Conservation (phyloP, 108 stramenopile species). For the Cyclotella sp. region DNA sequence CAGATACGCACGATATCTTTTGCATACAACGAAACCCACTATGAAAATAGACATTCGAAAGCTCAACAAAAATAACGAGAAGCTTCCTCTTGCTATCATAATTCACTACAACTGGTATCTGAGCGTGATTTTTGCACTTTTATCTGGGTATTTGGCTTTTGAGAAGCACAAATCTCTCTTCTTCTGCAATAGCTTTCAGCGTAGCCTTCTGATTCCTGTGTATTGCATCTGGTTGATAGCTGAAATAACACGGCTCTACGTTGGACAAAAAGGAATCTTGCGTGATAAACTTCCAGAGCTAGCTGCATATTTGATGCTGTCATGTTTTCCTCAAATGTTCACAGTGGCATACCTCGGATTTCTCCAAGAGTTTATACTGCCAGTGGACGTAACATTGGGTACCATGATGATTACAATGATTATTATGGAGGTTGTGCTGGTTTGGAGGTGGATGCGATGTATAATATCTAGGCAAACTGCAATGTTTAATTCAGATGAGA, state of each 20-base stretch:
- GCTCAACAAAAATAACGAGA: constrained; percentile 32
- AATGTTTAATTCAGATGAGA: constrained; percentile 15
- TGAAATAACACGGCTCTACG: constrained; percentile 41
- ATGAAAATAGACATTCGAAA: constrained; percentile 12
- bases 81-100: constrained; percentile 43
- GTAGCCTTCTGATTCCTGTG: constrained; percentile 28
- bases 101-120: constrained; percentile 47
- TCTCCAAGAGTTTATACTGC: constrained; percentile 39
- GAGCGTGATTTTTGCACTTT: constrained; percentile 28
- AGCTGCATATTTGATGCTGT: constrained; percentile 34
- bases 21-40: not conserved
- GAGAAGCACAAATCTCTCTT: constrained; percentile 20
- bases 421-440: constrained; percentile 17
- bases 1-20: too few species aligned
- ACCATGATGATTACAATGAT: constrained; percentile 28
- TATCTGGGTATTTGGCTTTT: constrained; percentile 14
- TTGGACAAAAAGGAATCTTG: constrained; percentile 43
- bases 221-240: constrained; percentile 43
- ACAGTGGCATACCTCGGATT: constrained; percentile 39
- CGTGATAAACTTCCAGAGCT: constrained; percentile 40
- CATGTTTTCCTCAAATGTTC: constrained; percentile 44
- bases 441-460: constrained; percentile 33
- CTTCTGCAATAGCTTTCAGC: constrained; percentile 32
- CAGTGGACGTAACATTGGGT: constrained; percentile 23
- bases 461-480: constrained; percentile 30